Evolutionary conservation across 345 rosid genomes (phyloP), one percentile per base, ranked within the genome.

Genomic region (Eucalyptus curtisii): DNA sequence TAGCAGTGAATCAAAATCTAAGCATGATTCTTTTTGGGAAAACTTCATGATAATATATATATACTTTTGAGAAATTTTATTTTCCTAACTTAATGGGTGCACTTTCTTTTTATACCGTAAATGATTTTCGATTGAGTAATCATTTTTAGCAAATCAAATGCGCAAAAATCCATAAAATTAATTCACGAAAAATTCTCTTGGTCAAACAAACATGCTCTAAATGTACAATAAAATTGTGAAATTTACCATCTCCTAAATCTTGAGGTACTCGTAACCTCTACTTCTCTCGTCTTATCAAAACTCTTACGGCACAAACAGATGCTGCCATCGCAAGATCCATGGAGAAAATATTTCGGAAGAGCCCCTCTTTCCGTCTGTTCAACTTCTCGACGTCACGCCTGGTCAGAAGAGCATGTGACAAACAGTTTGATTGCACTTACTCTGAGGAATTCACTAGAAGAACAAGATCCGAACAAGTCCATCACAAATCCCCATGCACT

Each of bases 261-360:
- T 19, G 25, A 71, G 81, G 27, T 10, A 20, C 25, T 37, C 27
- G 27, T 37, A 10, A 5, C 45, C 25, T 71, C 27, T 37, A 10
- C 81, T 37, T 19, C 1, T 61, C 71, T 71, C 3, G 4, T 37
- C 81, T 71, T 19, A 3, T 30, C 71, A 61, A 13, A 61, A 61
- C 71, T 61, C 4, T 13, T 0, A 27, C 17, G 31, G 31, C 68
- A 0, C 55, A 50, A 1, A 0, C 22, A 50, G 55, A 50, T 0
- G 22, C 55, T 50, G 55, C 55, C 55, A 50, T 50, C 55, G 55
- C 22, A 7, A 50, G 55, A 7, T 50, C 55, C 55, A 50, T 3
- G 17, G 9, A 7, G 37, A 64, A 14, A n/a, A 64, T 12, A 19
- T 7, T 64, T 64, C 19, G 71, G 71, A n/a, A 64, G 71, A n/a